A percentile compares a stretch with the other conserved stretches of the same genome.
Evolutionary conservation across 2,329 filamentous ascomycete genomes (phyloP).

Genomic region (Dactylellina drechsleri): DNA sequence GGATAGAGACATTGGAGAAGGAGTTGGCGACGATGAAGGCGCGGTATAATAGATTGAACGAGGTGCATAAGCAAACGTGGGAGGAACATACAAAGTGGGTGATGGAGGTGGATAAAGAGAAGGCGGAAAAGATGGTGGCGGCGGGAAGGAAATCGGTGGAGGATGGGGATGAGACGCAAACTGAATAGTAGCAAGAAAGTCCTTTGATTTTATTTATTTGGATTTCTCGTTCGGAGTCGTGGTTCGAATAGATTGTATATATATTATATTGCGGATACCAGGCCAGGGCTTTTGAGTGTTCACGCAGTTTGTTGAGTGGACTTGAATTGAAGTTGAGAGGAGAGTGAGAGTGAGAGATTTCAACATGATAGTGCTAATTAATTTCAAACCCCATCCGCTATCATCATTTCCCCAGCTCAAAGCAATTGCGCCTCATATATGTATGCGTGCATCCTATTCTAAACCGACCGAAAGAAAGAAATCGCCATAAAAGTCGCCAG

Average conservation of each 20-base stretch:
- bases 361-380: no score
- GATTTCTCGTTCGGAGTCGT: slow-evolving; percentile 15
- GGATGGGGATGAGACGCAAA: slow-evolving; percentile 27
- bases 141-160: slow-evolving; percentile 13
- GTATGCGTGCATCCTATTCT: no score
- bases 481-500: no score
- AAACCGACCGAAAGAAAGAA: no score
- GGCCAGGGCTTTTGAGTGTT: slow-evolving; percentile 5
- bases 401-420: no score
- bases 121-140: slow-evolving; percentile 43
- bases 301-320: not conserved
- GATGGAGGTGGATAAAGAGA: slow-evolving; percentile 53
- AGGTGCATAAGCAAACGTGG: slow-evolving; percentile 58
- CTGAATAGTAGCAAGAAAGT: not conserved
- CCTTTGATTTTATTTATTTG: not conserved
- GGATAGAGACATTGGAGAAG: slow-evolving; percentile 55
- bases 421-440: no score
- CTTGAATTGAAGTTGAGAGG: not conserved
- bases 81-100: slow-evolving; percentile 55
- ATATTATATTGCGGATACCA: slow-evolving; percentile 16
- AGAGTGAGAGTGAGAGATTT: no score
- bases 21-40: slow-evolving; percentile 57
- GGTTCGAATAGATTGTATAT: slow-evolving; percentile 34
- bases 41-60: slow-evolving; percentile 57
- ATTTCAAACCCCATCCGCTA: not conserved